These are phyloP conservation scores for Perkinsela sp. DNA, from an alignment of 208 protist genomes.

Conservation along the genomic window DNA sequence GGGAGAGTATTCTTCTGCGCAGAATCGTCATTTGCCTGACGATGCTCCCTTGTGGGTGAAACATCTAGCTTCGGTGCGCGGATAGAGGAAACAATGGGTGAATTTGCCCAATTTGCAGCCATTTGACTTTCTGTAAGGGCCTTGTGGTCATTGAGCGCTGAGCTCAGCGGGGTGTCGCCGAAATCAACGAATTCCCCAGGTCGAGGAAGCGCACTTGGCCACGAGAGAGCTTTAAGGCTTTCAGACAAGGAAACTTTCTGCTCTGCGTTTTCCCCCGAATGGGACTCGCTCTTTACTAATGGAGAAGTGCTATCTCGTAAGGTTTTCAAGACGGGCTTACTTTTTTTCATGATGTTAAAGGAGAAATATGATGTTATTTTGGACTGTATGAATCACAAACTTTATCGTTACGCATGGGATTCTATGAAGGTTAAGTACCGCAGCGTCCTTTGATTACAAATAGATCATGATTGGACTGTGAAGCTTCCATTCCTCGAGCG, in stretches of 20 bases:
- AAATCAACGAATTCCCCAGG: conserved; percentile 1
- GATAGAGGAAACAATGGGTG: not conserved
- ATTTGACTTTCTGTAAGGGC: not conserved
- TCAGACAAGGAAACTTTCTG: not conserved
- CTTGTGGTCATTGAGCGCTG: not conserved
- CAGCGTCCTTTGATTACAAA: too few relatives aligned
- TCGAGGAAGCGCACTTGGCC: not conserved
- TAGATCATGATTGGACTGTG: not conserved
- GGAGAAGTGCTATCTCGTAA: not conserved
- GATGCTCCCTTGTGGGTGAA: not conserved
- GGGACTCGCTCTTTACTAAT: not conserved
- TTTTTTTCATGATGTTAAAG: not conserved
- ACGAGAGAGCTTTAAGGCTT: not conserved
- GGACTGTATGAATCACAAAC: too few relatives aligned
- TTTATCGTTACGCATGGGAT: too few relatives aligned
- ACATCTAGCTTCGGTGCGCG: not conserved
- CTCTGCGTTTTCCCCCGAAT: not conserved
- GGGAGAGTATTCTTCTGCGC: too few relatives aligned
- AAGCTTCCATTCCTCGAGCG: not conserved
- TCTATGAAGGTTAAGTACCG: too few relatives aligned
- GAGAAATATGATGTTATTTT: too few relatives aligned
- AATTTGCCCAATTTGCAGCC: not conserved
- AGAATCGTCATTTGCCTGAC: too few relatives aligned
- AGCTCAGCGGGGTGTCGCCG: not conserved
- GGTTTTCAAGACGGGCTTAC: not conserved